Conservation (phyloP, 208 protist species). For the Borovskyia barvae region DNA sequence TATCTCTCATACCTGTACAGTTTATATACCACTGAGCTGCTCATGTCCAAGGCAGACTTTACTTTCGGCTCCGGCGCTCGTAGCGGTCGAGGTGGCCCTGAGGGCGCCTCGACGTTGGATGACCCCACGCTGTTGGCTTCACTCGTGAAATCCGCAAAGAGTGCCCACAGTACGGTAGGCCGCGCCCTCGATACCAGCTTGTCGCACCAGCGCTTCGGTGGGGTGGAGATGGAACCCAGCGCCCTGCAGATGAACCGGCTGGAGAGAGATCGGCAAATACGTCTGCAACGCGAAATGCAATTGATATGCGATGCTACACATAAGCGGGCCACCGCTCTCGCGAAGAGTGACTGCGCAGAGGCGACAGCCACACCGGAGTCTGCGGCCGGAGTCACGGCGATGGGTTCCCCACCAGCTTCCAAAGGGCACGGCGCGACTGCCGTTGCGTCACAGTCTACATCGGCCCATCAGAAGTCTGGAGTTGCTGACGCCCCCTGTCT, state of each 20-base stretch:
- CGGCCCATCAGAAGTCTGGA: no score
- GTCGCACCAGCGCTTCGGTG: slow-evolving; percentile 38
- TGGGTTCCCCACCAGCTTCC: background rate
- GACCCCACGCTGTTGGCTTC: slow-evolving; percentile 43
- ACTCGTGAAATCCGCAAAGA: slow-evolving; percentile 52
- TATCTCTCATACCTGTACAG: background rate
- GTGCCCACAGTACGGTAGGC: slow-evolving; percentile 59
- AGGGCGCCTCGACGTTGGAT: slow-evolving; percentile 28
- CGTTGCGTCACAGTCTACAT: no score
- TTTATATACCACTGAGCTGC: no score
- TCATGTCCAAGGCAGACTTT: slow-evolving; percentile 2
- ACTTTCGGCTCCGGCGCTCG: background rate
- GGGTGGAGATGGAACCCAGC: slow-evolving; percentile 31
- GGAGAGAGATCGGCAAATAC: slow-evolving; percentile 41
- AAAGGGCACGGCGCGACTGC: background rate
- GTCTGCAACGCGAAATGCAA: slow-evolving; percentile 53
- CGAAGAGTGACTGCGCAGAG: background rate
- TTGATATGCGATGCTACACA: slow-evolving; percentile 21
- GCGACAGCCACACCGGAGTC: background rate
- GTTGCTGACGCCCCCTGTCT: slow-evolving; percentile 14
- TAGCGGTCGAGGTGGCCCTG: background rate
- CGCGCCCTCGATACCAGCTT: slow-evolving; percentile 54
- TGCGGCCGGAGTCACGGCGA: background rate
- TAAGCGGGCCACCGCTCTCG: background rate
- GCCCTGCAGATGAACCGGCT: slow-evolving; percentile 46